phyloP scores from a whole-genome alignment of 192 early-diverging fungal species.

The Entrophospora sp. region DNA sequence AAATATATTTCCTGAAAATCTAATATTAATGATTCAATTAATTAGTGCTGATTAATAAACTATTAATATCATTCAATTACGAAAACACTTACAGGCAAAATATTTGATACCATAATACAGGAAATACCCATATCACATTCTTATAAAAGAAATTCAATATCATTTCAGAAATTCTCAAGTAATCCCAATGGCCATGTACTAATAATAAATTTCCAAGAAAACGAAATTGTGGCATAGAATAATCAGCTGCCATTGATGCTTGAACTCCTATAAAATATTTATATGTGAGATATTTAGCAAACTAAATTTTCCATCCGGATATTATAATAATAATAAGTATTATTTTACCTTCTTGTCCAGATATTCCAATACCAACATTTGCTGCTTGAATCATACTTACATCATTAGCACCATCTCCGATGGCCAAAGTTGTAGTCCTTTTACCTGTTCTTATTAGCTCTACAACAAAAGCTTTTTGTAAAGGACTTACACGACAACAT shows the following conservation, averaged over 20 bases:
- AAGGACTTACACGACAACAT: slow-evolving; percentile 82
- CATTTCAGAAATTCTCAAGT: slow-evolving; percentile 80
- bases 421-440: slow-evolving; percentile 54
- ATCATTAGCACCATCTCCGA: slow-evolving; percentile 80
- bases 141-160: slow-evolving; percentile 97
- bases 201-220: slow-evolving; percentile 78
- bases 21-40: not conserved
- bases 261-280: slow-evolving; percentile 57
- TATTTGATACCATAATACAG: slow-evolving; percentile 90
- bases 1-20: slow-evolving; percentile 80
- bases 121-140: slow-evolving; percentile 85
- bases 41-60: not conserved
- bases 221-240: slow-evolving; percentile 84
- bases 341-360: slow-evolving; percentile 72
- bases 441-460: slow-evolving; percentile 74
- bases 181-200: slow-evolving; percentile 89
- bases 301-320: slow-evolving; percentile 23
- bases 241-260: slow-evolving; percentile 91
- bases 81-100: slow-evolving; percentile 58
- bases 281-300: not conserved
- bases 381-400: slow-evolving; percentile 97
- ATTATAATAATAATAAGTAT: no score
- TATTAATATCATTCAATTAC: not conserved
- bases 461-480: slow-evolving; percentile 95
- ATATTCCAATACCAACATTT: no score